phyloP scores from a whole-genome alignment of 139 green algal genomes.

The Klebsormidium nitens region DNA sequence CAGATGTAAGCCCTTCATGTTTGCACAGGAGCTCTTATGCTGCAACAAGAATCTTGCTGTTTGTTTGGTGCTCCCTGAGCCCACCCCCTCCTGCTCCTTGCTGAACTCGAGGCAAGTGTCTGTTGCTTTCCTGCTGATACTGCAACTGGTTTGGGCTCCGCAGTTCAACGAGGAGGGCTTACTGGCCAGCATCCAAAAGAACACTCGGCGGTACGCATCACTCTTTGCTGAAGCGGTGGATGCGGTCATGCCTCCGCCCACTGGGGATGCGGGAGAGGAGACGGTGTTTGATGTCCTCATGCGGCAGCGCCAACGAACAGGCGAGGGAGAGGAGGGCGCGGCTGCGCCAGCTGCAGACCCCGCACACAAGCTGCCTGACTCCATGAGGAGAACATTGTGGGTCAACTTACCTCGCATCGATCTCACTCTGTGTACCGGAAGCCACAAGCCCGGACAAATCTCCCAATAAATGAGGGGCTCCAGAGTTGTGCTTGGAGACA shows the following conservation, averaged over 20 bases:
- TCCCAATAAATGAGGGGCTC: constrained; percentile 7
- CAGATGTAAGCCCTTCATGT: constrained; percentile 44
- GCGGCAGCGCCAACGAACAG: constrained; percentile 7
- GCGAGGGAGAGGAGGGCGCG: constrained; percentile 21
- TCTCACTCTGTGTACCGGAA: constrained; percentile 1
- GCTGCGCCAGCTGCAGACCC: constrained; percentile 16
- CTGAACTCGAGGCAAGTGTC: background rate
- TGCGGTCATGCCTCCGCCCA: constrained; percentile 58
- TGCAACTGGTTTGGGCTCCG: background rate
- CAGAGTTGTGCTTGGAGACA: too few relatives aligned
- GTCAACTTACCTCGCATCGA: background rate
- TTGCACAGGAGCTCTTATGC: background rate
- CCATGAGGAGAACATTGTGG: constrained; percentile 70
- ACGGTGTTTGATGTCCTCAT: constrained; percentile 79
- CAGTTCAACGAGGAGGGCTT: constrained; percentile 43
- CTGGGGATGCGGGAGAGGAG: constrained; percentile 29
- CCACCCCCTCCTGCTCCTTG: background rate
- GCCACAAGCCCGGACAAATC: background rate
- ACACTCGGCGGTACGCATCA: constrained; percentile 69
- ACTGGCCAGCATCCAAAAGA: constrained; percentile 55
- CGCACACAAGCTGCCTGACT: constrained; percentile 54
- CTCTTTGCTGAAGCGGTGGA: constrained; percentile 80
- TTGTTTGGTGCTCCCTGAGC: background rate
- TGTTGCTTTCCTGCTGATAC: background rate
- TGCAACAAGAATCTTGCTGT: background rate